phyloP scores from a whole-genome alignment of 805 yeast species.

The Myxozyma udenii region DNA sequence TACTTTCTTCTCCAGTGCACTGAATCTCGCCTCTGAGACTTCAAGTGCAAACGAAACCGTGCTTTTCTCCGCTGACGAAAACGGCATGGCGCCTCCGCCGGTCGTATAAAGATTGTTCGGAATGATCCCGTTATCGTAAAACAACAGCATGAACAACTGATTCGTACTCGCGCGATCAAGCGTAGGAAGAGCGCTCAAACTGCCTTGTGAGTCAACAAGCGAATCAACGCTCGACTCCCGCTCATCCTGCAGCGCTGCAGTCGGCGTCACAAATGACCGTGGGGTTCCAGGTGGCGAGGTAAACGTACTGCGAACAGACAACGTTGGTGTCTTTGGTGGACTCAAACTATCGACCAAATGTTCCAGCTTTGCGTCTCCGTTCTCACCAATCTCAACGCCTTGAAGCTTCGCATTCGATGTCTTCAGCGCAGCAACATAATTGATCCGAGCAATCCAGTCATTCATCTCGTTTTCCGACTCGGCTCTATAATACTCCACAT shows the following conservation, averaged over 20 bases:
- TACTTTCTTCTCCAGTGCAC: conserved; percentile 37
- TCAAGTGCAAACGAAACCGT: conserved; percentile 13
- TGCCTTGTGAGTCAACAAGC: not conserved
- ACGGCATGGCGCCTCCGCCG: conserved; percentile 2
- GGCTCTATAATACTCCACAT: conserved; percentile 45
- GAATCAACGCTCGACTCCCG: not conserved
- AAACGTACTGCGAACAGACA: not conserved
- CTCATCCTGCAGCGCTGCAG: not conserved
- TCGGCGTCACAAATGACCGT: not conserved
- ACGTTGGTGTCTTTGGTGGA: conserved; percentile 1
- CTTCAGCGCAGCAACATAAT: conserved; percentile 50
- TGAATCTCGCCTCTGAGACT: conserved; percentile 32
- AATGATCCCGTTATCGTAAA: conserved; percentile 13
- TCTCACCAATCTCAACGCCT: conserved; percentile 14
- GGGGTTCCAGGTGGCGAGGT: not conserved
- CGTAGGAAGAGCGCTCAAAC: not conserved
- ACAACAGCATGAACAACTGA: conserved; percentile 9
- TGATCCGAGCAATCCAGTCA: conserved; percentile 61
- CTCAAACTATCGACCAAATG: conserved; percentile 16
- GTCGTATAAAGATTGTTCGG: not conserved
- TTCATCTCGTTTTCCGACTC: conserved; percentile 46
- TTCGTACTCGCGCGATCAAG: conserved; percentile 1
- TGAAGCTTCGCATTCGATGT: conserved; percentile 36
- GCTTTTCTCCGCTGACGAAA: conserved; percentile 2
- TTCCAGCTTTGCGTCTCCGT: conserved; percentile 6